These are phyloP conservation scores for Collybia sp. DNA, from an alignment of 768 basidiomycete species.

Conservation along the genomic window DNA sequence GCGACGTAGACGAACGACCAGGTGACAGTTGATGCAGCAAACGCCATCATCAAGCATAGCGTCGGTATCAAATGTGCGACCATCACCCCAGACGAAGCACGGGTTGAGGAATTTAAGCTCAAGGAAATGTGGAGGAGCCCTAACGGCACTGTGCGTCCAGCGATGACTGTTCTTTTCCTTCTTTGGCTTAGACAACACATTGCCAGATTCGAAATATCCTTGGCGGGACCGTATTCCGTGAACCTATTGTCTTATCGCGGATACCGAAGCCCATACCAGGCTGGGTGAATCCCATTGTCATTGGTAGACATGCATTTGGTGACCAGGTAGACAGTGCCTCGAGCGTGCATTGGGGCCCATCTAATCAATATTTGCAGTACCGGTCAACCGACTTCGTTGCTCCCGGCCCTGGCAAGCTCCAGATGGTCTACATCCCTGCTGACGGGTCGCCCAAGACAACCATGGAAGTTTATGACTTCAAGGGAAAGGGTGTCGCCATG, in stretches of 20 bases:
- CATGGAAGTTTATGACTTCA: conserved; percentile 88
- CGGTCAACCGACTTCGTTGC: conserved; percentile 88
- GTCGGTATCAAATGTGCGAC: conserved; percentile 99
- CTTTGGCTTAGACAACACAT: background rate
- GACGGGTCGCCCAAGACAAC: conserved; percentile 62
- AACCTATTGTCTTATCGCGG: conserved; percentile 85
- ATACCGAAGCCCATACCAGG: conserved; percentile 92
- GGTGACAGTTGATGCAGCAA: conserved; percentile 86
- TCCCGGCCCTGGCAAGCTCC: conserved; percentile 86
- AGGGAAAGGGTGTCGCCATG: conserved; percentile 87
- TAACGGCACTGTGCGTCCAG: conserved; percentile 72
- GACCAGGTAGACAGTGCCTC: conserved; percentile 57
- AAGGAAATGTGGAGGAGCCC: conserved; percentile 98
- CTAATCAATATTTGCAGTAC: conserved; percentile 45
- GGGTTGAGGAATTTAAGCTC: conserved; percentile 91
- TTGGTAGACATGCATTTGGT: conserved; percentile 93
- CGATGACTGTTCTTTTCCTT: background rate
- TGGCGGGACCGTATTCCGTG: conserved; percentile 94
- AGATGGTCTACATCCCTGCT: conserved; percentile 80
- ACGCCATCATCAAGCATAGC: conserved; percentile 87
- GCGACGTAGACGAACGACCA: conserved; percentile 75
- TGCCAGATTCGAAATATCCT: conserved; percentile 88
- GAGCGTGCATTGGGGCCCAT: background rate
- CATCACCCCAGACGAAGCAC: conserved; percentile 93
- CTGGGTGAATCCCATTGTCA: conserved; percentile 92